Evolutionary conservation across 2,329 filamentous ascomycete species (phyloP).

Genomic region (Fusarium newnesense): DNA sequence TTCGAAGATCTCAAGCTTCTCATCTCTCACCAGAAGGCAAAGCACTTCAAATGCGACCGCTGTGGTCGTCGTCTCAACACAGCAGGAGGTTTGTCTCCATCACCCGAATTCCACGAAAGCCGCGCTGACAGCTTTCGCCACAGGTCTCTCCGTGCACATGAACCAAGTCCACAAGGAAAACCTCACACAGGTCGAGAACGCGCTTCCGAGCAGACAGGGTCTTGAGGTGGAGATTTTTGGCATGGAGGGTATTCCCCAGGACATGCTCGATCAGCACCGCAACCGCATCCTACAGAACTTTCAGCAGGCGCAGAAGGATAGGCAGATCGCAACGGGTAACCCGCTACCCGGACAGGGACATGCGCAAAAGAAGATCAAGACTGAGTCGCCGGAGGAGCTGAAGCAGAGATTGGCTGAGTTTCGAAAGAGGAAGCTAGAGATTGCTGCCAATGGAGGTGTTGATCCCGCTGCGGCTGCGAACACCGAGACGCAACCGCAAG

Average conservation of each 20-base stretch:
- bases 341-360: constrained; percentile 71
- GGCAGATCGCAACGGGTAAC: constrained; percentile 85
- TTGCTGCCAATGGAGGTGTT: constrained; percentile 59
- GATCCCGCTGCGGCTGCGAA: constrained; percentile 42
- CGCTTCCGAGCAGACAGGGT: constrained; percentile 83
- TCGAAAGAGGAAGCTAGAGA: constrained; percentile 73
- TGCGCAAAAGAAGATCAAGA: constrained; percentile 73
- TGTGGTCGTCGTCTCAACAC: constrained; percentile 92
- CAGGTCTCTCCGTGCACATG: constrained; percentile 95
- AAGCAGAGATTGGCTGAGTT: constrained; percentile 84
- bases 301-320: constrained; percentile 85
- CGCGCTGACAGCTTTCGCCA: constrained; percentile 21
- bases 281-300: constrained; percentile 87
- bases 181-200: constrained; percentile 88
- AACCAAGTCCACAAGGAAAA: constrained; percentile 98
- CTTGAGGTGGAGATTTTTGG: constrained; percentile 97
- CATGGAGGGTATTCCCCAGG: constrained; percentile 95
- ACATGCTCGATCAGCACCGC: constrained; percentile 83
- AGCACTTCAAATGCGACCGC: constrained; percentile 97
- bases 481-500: constrained; percentile 62
- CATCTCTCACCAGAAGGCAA: constrained; percentile 98
- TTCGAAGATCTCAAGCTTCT: constrained; percentile 98
- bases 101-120: neutral
- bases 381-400: constrained; percentile 80
- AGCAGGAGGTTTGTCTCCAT: constrained; percentile 77